These are phyloP conservation scores for Colletotrichum sp. DNA, from an alignment of 2,329 filamentous ascomycete species.

Conservation along the genomic window DNA sequence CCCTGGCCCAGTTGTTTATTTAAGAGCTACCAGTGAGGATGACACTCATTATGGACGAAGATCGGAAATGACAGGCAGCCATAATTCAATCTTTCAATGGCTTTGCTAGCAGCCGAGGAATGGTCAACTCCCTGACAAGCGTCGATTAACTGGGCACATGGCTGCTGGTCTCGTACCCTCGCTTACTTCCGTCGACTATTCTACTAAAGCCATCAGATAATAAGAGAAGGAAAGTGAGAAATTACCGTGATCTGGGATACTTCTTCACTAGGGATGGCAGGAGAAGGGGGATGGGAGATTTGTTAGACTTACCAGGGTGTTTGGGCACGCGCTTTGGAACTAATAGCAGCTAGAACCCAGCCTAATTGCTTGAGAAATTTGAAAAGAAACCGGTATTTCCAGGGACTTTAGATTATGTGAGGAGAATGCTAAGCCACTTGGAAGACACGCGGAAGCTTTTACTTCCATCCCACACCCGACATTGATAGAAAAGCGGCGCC, in stretches of 20 bases:
- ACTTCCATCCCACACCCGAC: not conserved
- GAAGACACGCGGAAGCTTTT: not conserved
- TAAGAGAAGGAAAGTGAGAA: rapidly evolving
- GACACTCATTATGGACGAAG: rapidly evolving
- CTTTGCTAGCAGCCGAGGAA: not conserved
- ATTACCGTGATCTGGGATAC: rapidly evolving
- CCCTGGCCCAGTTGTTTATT: rapidly evolving
- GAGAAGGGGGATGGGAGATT: rapidly evolving
- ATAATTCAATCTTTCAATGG: rapidly evolving
- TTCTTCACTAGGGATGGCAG: rapidly evolving
- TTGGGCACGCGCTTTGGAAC: rapidly evolving
- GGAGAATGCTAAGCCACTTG: rapidly evolving
- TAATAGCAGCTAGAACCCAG: rapidly evolving
- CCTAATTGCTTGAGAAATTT: rapidly evolving
- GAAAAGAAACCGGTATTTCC: rapidly evolving
- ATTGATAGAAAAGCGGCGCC: not conserved
- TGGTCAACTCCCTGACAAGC: too few species aligned
- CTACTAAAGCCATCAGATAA: rapidly evolving
- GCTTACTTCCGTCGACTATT: rapidly evolving
- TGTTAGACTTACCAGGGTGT: rapidly evolving
- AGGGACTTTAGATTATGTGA: not conserved
- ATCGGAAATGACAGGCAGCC: not conserved
- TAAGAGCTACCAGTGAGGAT: rapidly evolving
- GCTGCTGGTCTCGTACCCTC: rapidly evolving
- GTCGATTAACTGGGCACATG: too few species aligned